A percentile compares a stretch with the other conserved stretches of the same genome.
phyloP scores from a whole-genome alignment of 495 filamentous ascomycete genomes.

The Entonaema liquescens region DNA sequence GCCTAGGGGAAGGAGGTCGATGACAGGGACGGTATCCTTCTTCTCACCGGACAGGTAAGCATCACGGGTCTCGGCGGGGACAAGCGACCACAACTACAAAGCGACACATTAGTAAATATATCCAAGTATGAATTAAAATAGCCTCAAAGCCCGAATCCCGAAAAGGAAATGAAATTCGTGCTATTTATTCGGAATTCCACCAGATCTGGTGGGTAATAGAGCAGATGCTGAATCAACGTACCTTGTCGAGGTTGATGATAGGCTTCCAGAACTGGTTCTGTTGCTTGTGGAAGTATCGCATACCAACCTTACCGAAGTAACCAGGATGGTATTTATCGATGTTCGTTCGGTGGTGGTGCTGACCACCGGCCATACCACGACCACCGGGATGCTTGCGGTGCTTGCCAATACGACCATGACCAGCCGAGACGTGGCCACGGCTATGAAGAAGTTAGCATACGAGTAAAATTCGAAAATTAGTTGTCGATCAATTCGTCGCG shows the following conservation, averaged over 20 bases:
- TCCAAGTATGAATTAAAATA: constrained; percentile 60
- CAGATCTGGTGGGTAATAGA: background rate
- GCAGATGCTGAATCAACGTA: constrained; percentile 48
- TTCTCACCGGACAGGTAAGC: constrained; percentile 77
- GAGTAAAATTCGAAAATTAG: constrained; percentile 1
- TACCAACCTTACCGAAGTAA: constrained; percentile 99
- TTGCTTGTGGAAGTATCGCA: constrained; percentile 94
- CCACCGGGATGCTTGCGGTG: constrained; percentile 94
- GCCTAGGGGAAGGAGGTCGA: constrained; percentile 90
- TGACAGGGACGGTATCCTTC: constrained; percentile 83
- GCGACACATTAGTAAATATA: constrained; percentile 54
- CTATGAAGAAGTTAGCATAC: constrained; percentile 55
- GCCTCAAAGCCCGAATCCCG: background rate
- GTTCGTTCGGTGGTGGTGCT: constrained; percentile 95
- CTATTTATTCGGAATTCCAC: constrained; percentile 32
- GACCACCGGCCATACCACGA: constrained; percentile 95
- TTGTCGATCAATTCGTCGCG: constrained; percentile 28
- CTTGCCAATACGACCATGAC: constrained; percentile 91
- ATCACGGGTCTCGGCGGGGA: constrained; percentile 84
- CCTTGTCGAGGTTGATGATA: constrained; percentile 90
- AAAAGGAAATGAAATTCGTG: constrained; percentile 14
- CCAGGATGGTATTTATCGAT: constrained; percentile 72
- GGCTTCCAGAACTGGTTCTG: constrained; percentile 93
- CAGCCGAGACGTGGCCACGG: constrained; percentile 94
- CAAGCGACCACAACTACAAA: constrained; percentile 78